A percentile compares a stretch with the other conserved stretches of the same genome.
Conservation (phyloP, 2,329 filamentous ascomycete genomes). For the Monosporascus sp. region DNA sequence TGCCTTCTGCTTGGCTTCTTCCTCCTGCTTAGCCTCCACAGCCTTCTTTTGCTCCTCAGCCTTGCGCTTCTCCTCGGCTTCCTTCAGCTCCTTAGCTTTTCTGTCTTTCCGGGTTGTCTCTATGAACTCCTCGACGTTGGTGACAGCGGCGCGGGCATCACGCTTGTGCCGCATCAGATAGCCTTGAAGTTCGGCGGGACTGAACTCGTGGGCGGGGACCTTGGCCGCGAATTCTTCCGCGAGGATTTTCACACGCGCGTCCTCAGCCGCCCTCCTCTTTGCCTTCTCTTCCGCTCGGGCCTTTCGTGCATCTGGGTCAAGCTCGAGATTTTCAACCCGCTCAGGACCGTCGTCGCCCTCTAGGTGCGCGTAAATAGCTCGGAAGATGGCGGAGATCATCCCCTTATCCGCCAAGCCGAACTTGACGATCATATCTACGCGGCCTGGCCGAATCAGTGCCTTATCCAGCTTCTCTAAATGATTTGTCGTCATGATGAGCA, state of each 20-base stretch:
- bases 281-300: conserved; percentile 24
- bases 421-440: conserved; percentile 55
- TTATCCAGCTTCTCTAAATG: conserved; percentile 57
- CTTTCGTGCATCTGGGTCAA: conserved; percentile 24
- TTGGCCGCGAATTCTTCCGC: conserved; percentile 42
- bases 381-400: conserved; percentile 52
- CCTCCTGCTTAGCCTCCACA: conserved; percentile 27
- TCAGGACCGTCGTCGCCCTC: conserved; percentile 39
- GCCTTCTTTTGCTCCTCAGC: conserved; percentile 21
- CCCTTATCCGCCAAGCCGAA: conserved; percentile 49
- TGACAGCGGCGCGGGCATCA: conserved; percentile 42
- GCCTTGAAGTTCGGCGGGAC: conserved; percentile 57
- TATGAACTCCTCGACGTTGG: conserved; percentile 43
- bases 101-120: conserved; percentile 39
- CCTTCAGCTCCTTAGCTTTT: conserved; percentile 28
- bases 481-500: conserved; percentile 63
- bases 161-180: conserved; percentile 53
- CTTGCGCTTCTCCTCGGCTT: conserved; percentile 27
- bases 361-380: conserved; percentile 50
- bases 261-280: conserved; percentile 28
- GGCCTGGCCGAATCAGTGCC: conserved; percentile 57
- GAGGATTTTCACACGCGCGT: conserved; percentile 38
- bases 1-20: conserved; percentile 34
- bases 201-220: conserved; percentile 52
- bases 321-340: conserved; percentile 12